Conservation (phyloP, 148 eudicot genomes). For the Cornus florida region DNA sequence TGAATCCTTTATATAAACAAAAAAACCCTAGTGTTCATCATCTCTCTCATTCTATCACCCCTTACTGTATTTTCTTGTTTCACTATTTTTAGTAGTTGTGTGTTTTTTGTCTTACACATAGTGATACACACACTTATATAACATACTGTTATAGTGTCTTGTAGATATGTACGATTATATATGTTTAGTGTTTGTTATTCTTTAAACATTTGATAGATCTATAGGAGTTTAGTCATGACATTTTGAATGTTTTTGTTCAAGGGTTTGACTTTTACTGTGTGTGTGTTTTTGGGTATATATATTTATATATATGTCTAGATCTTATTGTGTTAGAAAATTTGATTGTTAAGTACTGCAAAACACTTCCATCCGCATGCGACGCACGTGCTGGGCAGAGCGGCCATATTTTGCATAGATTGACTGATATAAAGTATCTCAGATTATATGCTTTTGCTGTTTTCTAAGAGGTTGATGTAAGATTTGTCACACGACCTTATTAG, state of each 20-base stretch:
- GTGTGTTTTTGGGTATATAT: background rate
- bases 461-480: background rate
- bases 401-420: slow-evolving; percentile 27
- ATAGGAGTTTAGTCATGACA: too few species aligned
- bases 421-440: background rate
- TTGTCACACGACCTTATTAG: background rate
- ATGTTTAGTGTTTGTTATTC: too few species aligned
- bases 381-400: slow-evolving; percentile 20
- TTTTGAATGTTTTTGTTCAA: too few species aligned
- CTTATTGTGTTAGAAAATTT: too few species aligned
- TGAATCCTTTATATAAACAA: too few species aligned
- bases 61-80: background rate
- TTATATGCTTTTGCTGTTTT: background rate
- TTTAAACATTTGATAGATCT: too few species aligned
- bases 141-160: too few species aligned
- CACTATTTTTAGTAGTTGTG: too few species aligned
- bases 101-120: background rate
- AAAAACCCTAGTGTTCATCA: background rate
- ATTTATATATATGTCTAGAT: too few species aligned
- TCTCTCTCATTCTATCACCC: background rate
- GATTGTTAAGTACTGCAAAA: slow-evolving; percentile 18
- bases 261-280: too few species aligned
- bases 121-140: too few species aligned
- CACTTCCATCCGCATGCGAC: slow-evolving; percentile 30
- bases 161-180: too few species aligned